A percentile compares a stretch with the other conserved stretches of the same genome.
phyloP scores from a whole-genome alignment of 129 eudicot species.

The Flaveria ramosissima region DNA sequence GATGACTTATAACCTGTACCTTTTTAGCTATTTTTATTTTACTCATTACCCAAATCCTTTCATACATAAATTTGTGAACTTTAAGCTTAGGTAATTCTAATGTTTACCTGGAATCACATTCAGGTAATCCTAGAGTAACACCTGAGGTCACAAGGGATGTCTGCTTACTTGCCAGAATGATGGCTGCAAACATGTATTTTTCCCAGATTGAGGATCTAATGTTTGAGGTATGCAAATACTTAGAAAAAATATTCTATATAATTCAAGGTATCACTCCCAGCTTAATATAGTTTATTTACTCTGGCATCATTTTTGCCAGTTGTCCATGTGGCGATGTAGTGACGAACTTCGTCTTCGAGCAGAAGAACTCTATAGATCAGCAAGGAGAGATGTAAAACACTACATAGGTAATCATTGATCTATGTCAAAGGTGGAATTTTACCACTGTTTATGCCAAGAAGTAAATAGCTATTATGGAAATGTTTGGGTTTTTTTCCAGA shows the following conservation, averaged over 20 bases:
- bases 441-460: slow-evolving; percentile 4
- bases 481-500: slow-evolving; percentile 42
- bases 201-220: slow-evolving; percentile 94
- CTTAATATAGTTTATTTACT: slow-evolving; percentile 28
- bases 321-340: slow-evolving; percentile 98
- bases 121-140: slow-evolving; percentile 96
- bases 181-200: slow-evolving; percentile 94
- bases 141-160: slow-evolving; percentile 98
- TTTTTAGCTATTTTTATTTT: neutral
- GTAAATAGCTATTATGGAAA: slow-evolving; percentile 7
- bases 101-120: slow-evolving; percentile 15
- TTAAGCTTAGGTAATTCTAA: neutral
- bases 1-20: neutral
- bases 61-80: neutral
- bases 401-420: slow-evolving; percentile 62
- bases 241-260: neutral
- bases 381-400: slow-evolving; percentile 91
- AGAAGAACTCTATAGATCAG: slow-evolving; percentile 66
- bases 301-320: slow-evolving; percentile 38
- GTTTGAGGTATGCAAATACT: slow-evolving; percentile 73
- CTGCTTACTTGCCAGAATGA: slow-evolving; percentile 95
- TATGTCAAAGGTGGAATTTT: neutral
- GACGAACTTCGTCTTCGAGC: slow-evolving; percentile 85
- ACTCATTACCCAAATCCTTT: neutral
- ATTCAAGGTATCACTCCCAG: neutral